These are phyloP conservation scores for Metschnikowia dekortorum DNA, from an alignment of 805 yeast genomes.

Conservation along the genomic window DNA sequence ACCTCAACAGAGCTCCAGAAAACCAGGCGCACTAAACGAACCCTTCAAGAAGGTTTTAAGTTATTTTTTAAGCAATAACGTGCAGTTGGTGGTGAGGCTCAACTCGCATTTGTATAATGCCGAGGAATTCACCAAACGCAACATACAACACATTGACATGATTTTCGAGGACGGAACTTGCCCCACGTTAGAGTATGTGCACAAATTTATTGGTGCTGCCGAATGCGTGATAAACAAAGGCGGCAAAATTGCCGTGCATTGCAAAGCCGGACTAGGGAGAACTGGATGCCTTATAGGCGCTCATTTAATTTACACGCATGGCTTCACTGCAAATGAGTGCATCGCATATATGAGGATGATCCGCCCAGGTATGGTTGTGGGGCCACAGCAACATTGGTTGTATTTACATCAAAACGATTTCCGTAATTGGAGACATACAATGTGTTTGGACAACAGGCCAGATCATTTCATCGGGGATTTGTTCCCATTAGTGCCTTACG, in stretches of 20 bases:
- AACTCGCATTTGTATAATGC: slow-evolving; percentile 90
- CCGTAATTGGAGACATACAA: slow-evolving; percentile 92
- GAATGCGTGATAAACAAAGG: slow-evolving; percentile 81
- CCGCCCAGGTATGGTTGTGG: slow-evolving; percentile 99
- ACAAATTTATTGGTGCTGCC: slow-evolving; percentile 90
- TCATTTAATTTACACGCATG: slow-evolving; percentile 90
- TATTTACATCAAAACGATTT: slow-evolving; percentile 94
- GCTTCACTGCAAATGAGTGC: slow-evolving; percentile 95
- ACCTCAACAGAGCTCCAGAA: slow-evolving; percentile 61
- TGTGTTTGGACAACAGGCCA: slow-evolving; percentile 69
- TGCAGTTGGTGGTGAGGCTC: slow-evolving; percentile 84
- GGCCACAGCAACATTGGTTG: slow-evolving; percentile 99
- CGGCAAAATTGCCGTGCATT: slow-evolving; percentile 97
- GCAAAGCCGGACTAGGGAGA: slow-evolving; percentile 97
- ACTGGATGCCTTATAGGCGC: slow-evolving; percentile 98
- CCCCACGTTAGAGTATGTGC: slow-evolving; percentile 90
- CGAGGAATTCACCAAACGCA: slow-evolving; percentile 73
- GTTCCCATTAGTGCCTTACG: slow-evolving; percentile 57
- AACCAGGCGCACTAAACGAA: slow-evolving; percentile 55
- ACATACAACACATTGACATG: slow-evolving; percentile 89
- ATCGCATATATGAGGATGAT: slow-evolving; percentile 94
- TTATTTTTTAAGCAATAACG: slow-evolving; percentile 68
- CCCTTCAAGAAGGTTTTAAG: slow-evolving; percentile 79
- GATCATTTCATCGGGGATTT: slow-evolving; percentile 65
- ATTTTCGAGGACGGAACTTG: slow-evolving; percentile 98